phyloP scores from a whole-genome alignment of 1,284 basidiomycete genomes.

The Psilocybe mexicana region DNA sequence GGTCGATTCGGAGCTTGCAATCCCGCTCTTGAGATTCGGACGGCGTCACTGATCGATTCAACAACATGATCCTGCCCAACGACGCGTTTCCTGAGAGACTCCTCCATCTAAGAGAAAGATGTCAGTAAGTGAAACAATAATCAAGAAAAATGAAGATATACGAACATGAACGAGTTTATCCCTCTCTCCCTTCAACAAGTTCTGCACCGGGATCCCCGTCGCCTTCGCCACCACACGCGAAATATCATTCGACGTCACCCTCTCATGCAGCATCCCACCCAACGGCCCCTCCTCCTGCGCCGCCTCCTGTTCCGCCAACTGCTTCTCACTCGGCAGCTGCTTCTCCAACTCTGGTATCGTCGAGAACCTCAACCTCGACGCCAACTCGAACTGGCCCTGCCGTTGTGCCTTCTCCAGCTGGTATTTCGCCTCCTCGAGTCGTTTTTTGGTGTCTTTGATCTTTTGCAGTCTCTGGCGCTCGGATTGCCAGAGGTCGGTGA shows the following conservation, averaged over 20 bases:
- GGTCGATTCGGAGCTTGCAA: constrained; percentile 86
- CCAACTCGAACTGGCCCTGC: constrained; percentile 80
- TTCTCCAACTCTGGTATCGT: constrained; percentile 82
- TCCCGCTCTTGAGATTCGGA: constrained; percentile 89
- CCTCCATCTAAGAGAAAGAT: constrained; percentile 71
- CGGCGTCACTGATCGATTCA: constrained; percentile 79
- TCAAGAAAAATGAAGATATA: constrained; percentile 11
- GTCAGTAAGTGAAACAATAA: constrained; percentile 11
- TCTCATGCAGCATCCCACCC: constrained; percentile 76
- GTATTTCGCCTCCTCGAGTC: constrained; percentile 83
- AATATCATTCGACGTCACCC: constrained; percentile 88
- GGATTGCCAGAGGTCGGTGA: constrained; percentile 74
- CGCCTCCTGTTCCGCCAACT: constrained; percentile 62
- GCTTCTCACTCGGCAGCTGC: constrained; percentile 70
- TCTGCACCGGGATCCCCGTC: constrained; percentile 91
- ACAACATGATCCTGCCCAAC: constrained; percentile 91
- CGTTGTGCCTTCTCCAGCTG: constrained; percentile 88
- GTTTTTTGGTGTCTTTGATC: constrained; percentile 78
- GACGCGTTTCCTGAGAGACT: constrained; percentile 70
- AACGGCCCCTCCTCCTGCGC: constrained; percentile 44
- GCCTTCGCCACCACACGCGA: constrained; percentile 86
- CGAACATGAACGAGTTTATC: constrained; percentile 88
- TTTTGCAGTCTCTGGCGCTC: constrained; percentile 78
- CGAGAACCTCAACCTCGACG: constrained; percentile 80
- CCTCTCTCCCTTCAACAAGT: constrained; percentile 85